Base-by-base conservation (phyloP, 2,329 filamentous ascomycete genomes). In the Nothopassalora personata region DNA sequence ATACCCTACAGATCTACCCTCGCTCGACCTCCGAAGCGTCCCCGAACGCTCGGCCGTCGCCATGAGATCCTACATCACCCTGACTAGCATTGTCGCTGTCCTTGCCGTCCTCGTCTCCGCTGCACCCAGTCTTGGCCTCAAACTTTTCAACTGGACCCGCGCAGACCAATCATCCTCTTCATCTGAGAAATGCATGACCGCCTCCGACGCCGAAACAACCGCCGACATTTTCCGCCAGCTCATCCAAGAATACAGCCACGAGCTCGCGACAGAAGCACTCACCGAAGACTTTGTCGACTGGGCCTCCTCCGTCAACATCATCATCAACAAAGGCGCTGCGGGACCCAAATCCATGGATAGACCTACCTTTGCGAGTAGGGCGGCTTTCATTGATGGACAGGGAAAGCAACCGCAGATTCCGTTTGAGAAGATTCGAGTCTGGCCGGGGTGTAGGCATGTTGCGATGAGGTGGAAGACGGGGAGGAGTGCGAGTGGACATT, bases 251-350 rank as follows among this genome's bases (percentile, higher is more conserved):
- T 72, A 72, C 64, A 63, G 56, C 49, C 61, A 67, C 34, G 61
- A 57, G 4, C 53, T 67, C 23, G 70, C 69, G 50, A 50, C 68
- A 3, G 54, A 54, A 5, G 56, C 62, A 19, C 49, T 72, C 13
- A 66, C 70, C 39, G 58, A 53, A 34, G 66, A 66, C 62, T 71
- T 70, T 60, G 54, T 60, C 52, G 71, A 72, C 61, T 70, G 70
- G 60, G 66, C 69, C 43, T 69, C 70, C 56, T 67, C 64, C 28
- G 70, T 71, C 55, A 71, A 64, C 54, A 66, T 66, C 27, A 62
- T 72, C 36, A 72, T 72, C 65, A 64, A 71, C 63, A 63, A 62
- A 56, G 68, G 66, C 43, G 67, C 60, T 23, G 58, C 56, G 57
- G 68, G 67, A 55, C 55, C 66, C 3, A 62, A 60, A n/a, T 57